Base-by-base conservation (phyloP, 208 protist species). In the Leishmania guyanensis region DNA sequence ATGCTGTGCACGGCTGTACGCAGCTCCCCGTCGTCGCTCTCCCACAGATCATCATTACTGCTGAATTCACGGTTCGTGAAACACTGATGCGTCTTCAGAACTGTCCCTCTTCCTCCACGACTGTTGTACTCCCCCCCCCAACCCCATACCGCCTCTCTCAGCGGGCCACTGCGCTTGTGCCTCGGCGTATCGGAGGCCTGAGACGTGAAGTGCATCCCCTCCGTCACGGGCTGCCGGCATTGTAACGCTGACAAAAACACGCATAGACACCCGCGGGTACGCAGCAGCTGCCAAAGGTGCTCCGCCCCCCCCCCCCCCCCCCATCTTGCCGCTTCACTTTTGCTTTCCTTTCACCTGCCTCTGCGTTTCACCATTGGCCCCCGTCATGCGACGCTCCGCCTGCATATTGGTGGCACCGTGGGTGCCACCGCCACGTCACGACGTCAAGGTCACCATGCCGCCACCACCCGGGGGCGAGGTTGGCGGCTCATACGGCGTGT, bases 381-480 rank as follows among this genome's bases (percentile, higher is more conserved):
- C 36, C 36, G 1, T 48, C 50, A 76, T 82, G 73, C 73, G 75
- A 6, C 71, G 72, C 46, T 77, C 71, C 1, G 22, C 65, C 51
- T 71, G 51, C 43, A 10, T 80, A 17, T 39, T 77, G n/a, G 91
- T 96, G 26, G 91, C 92, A 9, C 93, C 92, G 65, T 97, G 92
- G 92, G 92, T 97, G 36, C 93, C 93, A 2, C 92, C 92, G 3
- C 91, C 93, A 53, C 95, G 93, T 16, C 86, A 90, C 58, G 95
- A 98, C 75, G 86, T 89, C 9, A 93, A 94, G 68, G 87, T 95
- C 51, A 97, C 95, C 29, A 92, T 98, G 88, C 95, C 95, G 39
- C 95, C 95, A 0, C 95, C 93, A 0, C 93, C 93, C 0, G 91
- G 88, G 22, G 93, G 93, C n/a, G 93, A 98, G 80, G 93, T 97